Conservation (phyloP, 345 rosid species). For the Bretschneidera sinensis region DNA sequence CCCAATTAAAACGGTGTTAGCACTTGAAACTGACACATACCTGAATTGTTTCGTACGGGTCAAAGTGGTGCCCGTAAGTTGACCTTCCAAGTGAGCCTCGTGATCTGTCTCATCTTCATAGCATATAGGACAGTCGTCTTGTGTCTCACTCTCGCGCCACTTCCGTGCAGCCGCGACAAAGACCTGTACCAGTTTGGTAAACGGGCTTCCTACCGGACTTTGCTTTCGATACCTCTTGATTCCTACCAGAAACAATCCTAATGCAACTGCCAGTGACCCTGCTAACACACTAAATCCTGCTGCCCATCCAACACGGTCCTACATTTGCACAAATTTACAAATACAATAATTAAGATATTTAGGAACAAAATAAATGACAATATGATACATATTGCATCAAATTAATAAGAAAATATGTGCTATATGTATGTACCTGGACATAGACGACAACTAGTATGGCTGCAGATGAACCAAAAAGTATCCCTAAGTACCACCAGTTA, state of each 20-base stretch:
- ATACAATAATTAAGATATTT: too few species aligned
- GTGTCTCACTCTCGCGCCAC: conserved; percentile 46
- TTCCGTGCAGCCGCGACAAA: conserved; percentile 59
- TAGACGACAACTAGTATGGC: conserved; percentile 61
- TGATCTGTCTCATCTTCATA: conserved; percentile 20
- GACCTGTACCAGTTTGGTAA: conserved; percentile 61
- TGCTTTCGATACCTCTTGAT: conserved; percentile 49
- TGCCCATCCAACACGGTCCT: conserved; percentile 85
- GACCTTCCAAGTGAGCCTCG: not conserved
- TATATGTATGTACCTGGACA: conserved; percentile 46
- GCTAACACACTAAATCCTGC: conserved; percentile 55
- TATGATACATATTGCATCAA: too few species aligned
- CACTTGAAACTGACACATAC: too few species aligned
- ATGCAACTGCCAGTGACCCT: conserved; percentile 41
- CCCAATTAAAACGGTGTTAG: too few species aligned
- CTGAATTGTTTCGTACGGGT: conserved; percentile 57
- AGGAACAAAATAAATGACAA: too few species aligned
- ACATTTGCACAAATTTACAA: not conserved
- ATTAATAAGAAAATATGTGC: too few species aligned
- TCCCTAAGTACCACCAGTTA: conserved; percentile 82
- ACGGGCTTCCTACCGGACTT: conserved; percentile 65
- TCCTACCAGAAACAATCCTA: conserved; percentile 50
- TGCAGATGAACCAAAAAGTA: conserved; percentile 48
- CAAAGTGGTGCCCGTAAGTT: conserved; percentile 3
- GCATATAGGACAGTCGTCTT: conserved; percentile 29